These are phyloP conservation scores for Rhynchosporium agropyri DNA, from an alignment of 2,329 filamentous ascomycete genomes.

Conservation along the genomic window DNA sequence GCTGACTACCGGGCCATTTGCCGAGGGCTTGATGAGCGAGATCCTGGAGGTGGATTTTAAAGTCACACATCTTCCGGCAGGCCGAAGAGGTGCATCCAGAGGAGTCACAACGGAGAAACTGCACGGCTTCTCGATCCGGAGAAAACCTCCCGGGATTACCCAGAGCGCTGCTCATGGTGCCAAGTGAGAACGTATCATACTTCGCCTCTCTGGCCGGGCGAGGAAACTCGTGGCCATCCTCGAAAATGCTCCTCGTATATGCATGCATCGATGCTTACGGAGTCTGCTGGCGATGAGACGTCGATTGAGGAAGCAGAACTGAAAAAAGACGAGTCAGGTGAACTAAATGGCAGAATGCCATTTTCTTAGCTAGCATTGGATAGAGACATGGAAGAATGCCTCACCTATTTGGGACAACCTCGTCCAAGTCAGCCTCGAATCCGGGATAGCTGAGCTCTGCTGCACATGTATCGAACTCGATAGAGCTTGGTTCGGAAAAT, in stretches of 20 bases:
- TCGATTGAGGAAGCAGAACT: neutral
- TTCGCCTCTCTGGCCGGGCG: constrained; percentile 1
- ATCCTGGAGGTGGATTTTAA: constrained; percentile 16
- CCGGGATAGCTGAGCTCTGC: neutral
- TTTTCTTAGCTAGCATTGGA: constrained; percentile 10
- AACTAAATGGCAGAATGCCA: constrained; percentile 4
- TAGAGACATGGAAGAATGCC: constrained; percentile 3
- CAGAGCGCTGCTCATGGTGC: neutral
- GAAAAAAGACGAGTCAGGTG: neutral
- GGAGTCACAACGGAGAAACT: constrained; percentile 10
- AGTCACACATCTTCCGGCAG: constrained; percentile 17
- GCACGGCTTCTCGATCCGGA: neutral
- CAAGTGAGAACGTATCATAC: neutral
- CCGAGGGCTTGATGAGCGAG: constrained; percentile 11
- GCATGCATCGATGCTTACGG: neutral
- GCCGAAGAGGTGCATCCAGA: constrained; percentile 1
- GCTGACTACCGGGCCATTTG: constrained; percentile 14
- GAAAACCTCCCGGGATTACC: neutral
- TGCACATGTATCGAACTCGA: neutral
- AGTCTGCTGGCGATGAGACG: neutral
- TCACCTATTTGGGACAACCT: constrained; percentile 5
- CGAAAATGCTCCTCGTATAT: neutral
- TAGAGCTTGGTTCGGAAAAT: neutral
- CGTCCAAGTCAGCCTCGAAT: neutral
- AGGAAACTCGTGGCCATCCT: neutral